A percentile compares a stretch with the other conserved stretches of the same genome.
Evolutionary conservation across 2,329 filamentous ascomycete genomes (phyloP).

Genomic region (Phoma herbarum): DNA sequence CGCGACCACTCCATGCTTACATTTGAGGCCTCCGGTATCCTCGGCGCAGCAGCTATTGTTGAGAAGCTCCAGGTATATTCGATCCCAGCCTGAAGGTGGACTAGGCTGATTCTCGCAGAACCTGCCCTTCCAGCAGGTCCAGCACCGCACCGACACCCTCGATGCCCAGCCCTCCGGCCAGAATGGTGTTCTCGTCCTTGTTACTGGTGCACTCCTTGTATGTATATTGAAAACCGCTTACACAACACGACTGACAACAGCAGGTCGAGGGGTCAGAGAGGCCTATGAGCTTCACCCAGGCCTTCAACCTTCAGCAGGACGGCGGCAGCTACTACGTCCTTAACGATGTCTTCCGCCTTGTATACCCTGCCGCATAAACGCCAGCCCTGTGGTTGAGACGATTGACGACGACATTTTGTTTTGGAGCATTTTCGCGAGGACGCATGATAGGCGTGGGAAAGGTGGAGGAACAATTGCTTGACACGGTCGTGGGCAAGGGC

Average conservation of each 20-base stretch:
- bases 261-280: slow-evolving; percentile 83
- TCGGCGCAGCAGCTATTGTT: slow-evolving; percentile 72
- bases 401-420: slow-evolving; percentile 21
- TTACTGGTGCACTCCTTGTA: slow-evolving; percentile 87
- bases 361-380: slow-evolving; percentile 65
- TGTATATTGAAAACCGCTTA: slow-evolving; percentile 38
- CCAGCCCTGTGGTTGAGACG: slow-evolving; percentile 12
- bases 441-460: slow-evolving; percentile 13
- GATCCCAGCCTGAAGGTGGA: background rate
- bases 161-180: slow-evolving; percentile 82
- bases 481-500: slow-evolving; percentile 4
- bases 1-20: slow-evolving; percentile 89
- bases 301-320: slow-evolving; percentile 84
- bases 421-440: slow-evolving; percentile 29
- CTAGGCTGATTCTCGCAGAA: slow-evolving; percentile 59
- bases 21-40: slow-evolving; percentile 76
- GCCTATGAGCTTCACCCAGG: slow-evolving; percentile 90
- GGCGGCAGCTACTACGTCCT: slow-evolving; percentile 79
- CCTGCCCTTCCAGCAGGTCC: slow-evolving; percentile 82
- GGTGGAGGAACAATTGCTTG: slow-evolving; percentile 20
- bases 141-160: slow-evolving; percentile 77
- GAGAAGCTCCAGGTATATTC: slow-evolving; percentile 80
- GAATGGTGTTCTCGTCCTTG: slow-evolving; percentile 80
- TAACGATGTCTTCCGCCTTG: slow-evolving; percentile 95
- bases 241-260: slow-evolving; percentile 22